These are phyloP conservation scores for Tylopilus plumbeoviolaceoides DNA, from an alignment of 768 basidiomycete species.

Conservation along the genomic window DNA sequence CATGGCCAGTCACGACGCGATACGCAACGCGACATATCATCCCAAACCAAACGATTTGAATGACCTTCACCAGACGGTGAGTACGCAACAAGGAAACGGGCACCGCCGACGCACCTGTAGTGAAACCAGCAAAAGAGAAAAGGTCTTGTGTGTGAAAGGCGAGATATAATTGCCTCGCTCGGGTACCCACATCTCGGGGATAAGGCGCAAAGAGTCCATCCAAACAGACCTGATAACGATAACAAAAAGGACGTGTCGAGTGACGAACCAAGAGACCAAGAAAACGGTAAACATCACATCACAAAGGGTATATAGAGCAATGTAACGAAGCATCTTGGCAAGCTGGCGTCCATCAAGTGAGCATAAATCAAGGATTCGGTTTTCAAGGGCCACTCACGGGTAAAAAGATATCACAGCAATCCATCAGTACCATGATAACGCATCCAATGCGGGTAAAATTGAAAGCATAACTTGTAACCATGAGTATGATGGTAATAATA, in stretches of 20 bases:
- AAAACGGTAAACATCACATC: slow-evolving; percentile 79
- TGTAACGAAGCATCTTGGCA: slow-evolving; percentile 92
- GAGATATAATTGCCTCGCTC: slow-evolving; percentile 55
- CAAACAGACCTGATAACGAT: slow-evolving; percentile 62
- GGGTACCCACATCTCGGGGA: slow-evolving; percentile 57
- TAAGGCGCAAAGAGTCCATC: slow-evolving; percentile 44
- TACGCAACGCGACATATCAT: slow-evolving; percentile 85
- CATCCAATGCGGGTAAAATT: slow-evolving; percentile 89
- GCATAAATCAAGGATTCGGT: not conserved
- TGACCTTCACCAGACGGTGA: slow-evolving; percentile 39
- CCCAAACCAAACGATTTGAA: slow-evolving; percentile 81
- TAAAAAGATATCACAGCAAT: slow-evolving; percentile 88
- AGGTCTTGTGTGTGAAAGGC: slow-evolving; percentile 39
- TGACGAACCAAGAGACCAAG: slow-evolving; percentile 86
- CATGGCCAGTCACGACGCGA: slow-evolving; percentile 66
- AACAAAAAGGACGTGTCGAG: slow-evolving; percentile 81
- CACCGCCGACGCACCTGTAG: slow-evolving; percentile 49
- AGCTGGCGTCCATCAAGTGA: slow-evolving; percentile 42
- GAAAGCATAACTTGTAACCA: slow-evolving; percentile 71
- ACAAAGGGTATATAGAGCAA: slow-evolving; percentile 59
- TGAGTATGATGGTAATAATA: slow-evolving; percentile 78
- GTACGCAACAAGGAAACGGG: not conserved
- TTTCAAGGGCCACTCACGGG: slow-evolving; percentile 54
- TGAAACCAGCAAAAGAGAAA: slow-evolving; percentile 50
- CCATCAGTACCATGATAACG: slow-evolving; percentile 89